Evolutionary conservation across 306 rosid genomes (phyloP), one percentile per base, ranked within the genome.

Genomic region (Sophora flavescens): DNA sequence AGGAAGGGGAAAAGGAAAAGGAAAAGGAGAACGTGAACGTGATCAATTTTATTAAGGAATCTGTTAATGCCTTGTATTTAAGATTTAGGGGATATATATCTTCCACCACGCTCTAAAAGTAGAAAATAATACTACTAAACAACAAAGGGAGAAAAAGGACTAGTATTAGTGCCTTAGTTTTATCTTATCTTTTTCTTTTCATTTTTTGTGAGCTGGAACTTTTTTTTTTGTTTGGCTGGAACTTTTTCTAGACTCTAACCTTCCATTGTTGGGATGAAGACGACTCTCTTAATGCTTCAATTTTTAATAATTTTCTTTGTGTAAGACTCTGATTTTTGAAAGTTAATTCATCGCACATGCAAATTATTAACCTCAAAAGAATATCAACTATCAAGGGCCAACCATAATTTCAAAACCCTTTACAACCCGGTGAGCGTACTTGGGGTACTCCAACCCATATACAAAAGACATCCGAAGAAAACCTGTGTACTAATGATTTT

Each of bases 81-180:
- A 52, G n/a, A 13, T 61, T 9, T 44, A 8, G 4, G 50, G 45
- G 11, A 33, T 45, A 65, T 18, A 30, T 14, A 28, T 50, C 51
- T 52, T 39, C 63, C 54, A 33, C 70, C 44, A 59, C 32, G 42
- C 44, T 76, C 36, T 54, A 44, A 77, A 68, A 71, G 71, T 15
- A 8, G 58, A 77, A 73, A 57, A 69, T 63, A 63, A 70, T 48
- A 70, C 32, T 36, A 48, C 78, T 56, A 79, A 57, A 70, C 15
- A 70, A 75, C 66, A 64, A 58, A 44, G 6, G 8, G 28, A 9
- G 57, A 54, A 64, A 76, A 16, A 2, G 44, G 45, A 32, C 10
- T 69, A 59, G 56, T 35, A 32, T 50, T 36, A 53, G 54, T 61
- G 83, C 57, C n/a, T 7, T 51, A 8, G 26, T 54, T 12, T 73